A percentile compares a stretch with the other conserved stretches of the same genome.
These are phyloP conservation scores for Alternaria incomplexa DNA, from an alignment of 2,329 filamentous ascomycete species.

Conservation along the genomic window DNA sequence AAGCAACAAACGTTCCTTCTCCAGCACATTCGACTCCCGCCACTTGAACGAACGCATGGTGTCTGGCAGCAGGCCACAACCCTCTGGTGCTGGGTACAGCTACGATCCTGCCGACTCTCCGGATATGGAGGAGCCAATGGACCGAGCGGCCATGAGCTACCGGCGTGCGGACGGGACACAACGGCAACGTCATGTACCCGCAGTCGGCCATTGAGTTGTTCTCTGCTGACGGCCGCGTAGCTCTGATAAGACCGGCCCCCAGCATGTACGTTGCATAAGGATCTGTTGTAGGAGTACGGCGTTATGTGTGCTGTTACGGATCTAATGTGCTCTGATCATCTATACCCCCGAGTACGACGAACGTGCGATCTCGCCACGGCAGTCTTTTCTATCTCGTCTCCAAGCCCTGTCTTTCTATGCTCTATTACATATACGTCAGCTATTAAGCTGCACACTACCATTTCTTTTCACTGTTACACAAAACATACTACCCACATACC, in stretches of 20 bases:
- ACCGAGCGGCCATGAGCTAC: constrained; percentile 53
- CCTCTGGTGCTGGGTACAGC: constrained; percentile 34
- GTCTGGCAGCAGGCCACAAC: constrained; percentile 52
- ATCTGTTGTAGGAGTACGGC: constrained; percentile 19
- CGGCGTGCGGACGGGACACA: constrained; percentile 55
- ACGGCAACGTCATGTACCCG: constrained; percentile 46
- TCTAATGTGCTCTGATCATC: constrained; percentile 21
- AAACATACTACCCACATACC: constrained; percentile 5
- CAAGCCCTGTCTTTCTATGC: not conserved
- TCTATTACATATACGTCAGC: constrained; percentile 3
- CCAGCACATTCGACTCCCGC: constrained; percentile 53
- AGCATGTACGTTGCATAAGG: not conserved
- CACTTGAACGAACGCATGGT: constrained; percentile 53
- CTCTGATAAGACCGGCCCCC: not conserved
- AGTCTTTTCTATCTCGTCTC: not conserved
- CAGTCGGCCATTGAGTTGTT: constrained; percentile 33
- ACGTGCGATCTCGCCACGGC: constrained; percentile 17
- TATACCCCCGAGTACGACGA: constrained; percentile 26
- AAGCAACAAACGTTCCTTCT: constrained; percentile 55
- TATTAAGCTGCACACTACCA: not conserved
- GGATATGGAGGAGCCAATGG: constrained; percentile 50
- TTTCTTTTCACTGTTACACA: constrained; percentile 1
- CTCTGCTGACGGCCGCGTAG: constrained; percentile 12
- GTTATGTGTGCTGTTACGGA: constrained; percentile 19
- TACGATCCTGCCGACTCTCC: constrained; percentile 45